These are phyloP conservation scores for Scheffersomyces parashehatae DNA, from an alignment of 1,139 yeast species.

Conservation along the genomic window DNA sequence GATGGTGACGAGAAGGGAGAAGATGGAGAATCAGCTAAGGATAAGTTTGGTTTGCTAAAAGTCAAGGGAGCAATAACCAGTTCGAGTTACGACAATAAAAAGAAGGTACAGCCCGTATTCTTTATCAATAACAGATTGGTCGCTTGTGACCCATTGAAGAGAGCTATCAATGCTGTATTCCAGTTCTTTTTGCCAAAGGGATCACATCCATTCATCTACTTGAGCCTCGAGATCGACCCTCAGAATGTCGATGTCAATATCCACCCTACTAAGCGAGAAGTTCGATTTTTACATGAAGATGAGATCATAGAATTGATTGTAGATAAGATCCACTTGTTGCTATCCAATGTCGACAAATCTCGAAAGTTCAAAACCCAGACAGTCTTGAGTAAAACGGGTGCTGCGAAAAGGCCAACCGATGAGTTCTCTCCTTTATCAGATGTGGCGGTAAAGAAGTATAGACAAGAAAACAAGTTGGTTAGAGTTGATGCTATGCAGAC, in stretches of 20 bases:
- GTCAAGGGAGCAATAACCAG: conserved; percentile 68
- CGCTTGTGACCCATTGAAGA: conserved; percentile 72
- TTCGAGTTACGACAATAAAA: conserved; percentile 71
- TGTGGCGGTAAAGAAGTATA: conserved; percentile 25
- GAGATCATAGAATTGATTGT: conserved; percentile 73
- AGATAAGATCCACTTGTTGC: conserved; percentile 45
- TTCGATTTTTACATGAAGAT: conserved; percentile 80
- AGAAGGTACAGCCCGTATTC: conserved; percentile 65
- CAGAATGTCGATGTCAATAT: conserved; percentile 84
- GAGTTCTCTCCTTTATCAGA: conserved; percentile 9
- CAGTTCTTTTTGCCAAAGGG: conserved; percentile 77
- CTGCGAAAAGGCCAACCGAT: conserved; percentile 15
- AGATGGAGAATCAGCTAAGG: conserved; percentile 12
- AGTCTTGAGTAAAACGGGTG: conserved; percentile 29
- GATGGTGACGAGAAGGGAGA: conserved; percentile 14
- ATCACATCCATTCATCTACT: conserved; percentile 72
- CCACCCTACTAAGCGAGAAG: conserved; percentile 95
- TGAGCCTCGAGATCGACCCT: conserved; percentile 67
- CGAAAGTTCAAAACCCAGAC: conserved; percentile 72
- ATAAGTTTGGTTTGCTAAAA: conserved; percentile 46
- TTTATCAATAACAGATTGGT: conserved; percentile 87
- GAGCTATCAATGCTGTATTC: conserved; percentile 69
- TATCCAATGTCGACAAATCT: conserved; percentile 65
- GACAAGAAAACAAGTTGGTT: conserved; percentile 66
- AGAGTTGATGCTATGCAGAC: conserved; percentile 74